A percentile compares a stretch with the other conserved stretches of the same genome.
phyloP scores from a whole-genome alignment of 768 basidiomycete genomes.

The Mycena epipterygia region DNA sequence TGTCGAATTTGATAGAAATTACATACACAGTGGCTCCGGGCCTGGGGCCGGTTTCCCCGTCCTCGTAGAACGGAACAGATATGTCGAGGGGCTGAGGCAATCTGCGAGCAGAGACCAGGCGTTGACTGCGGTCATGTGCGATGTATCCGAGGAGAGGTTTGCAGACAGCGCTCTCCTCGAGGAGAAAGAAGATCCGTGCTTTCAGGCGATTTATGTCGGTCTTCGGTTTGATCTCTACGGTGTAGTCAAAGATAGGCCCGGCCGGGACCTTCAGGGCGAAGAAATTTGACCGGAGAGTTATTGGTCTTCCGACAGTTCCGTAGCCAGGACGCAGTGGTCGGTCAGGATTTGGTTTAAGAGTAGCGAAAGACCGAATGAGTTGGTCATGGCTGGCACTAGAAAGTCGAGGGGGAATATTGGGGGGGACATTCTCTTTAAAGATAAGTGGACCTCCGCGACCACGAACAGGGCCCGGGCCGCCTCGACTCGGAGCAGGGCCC shows the following conservation, averaged over 20 bases:
- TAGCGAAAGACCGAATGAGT: constrained; percentile 56
- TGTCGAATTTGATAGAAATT: constrained; percentile 56
- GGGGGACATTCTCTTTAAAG: constrained; percentile 52
- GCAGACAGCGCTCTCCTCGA: constrained; percentile 59
- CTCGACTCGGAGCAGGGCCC: no score
- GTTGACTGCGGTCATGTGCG: constrained; percentile 66
- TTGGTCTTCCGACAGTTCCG: constrained; percentile 62
- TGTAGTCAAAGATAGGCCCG: constrained; percentile 68
- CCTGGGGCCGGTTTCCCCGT: constrained; percentile 51
- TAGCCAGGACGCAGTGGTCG: constrained; percentile 70
- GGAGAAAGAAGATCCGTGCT: constrained; percentile 65
- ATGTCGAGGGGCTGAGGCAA: constrained; percentile 62
- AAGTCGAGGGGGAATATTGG: constrained; percentile 53
- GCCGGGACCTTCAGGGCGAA: constrained; percentile 66
- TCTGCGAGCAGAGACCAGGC: constrained; percentile 59
- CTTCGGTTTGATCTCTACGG: constrained; percentile 63
- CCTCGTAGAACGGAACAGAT: constrained; percentile 57
- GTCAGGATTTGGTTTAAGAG: constrained; percentile 46
- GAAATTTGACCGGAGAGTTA: constrained; percentile 74
- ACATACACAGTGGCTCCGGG: constrained; percentile 57
- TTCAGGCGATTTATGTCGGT: constrained; percentile 60
- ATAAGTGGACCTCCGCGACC: constrained; percentile 54
- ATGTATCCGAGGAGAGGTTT: constrained; percentile 55
- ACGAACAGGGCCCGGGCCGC: constrained; percentile 30
- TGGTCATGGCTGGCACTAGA: constrained; percentile 47